phyloP scores from a whole-genome alignment of 2,329 filamentous ascomycete species.

The Tothia fuscella region DNA sequence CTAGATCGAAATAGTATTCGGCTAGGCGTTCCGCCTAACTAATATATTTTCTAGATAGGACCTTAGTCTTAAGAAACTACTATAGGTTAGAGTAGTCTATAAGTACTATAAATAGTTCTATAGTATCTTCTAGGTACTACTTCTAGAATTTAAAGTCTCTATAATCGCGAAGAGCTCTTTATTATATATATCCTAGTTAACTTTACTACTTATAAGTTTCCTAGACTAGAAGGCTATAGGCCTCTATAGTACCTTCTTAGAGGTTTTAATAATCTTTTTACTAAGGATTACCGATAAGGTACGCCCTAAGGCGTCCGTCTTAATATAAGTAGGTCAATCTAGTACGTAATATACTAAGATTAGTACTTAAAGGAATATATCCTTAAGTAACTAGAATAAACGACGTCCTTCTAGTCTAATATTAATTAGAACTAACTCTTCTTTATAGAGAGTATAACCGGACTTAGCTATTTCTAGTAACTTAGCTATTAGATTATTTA shows the following conservation, averaged over 20 bases:
- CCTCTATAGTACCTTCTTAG: slow-evolving; percentile 8
- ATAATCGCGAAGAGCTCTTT: slow-evolving; percentile 25
- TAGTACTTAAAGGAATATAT: slow-evolving; percentile 12
- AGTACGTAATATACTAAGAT: slow-evolving; percentile 15
- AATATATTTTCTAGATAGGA: slow-evolving; percentile 15
- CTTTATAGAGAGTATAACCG: not conserved
- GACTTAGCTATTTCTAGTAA: no score
- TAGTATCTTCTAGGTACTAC: slow-evolving; percentile 17
- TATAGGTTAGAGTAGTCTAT: slow-evolving; percentile 20
- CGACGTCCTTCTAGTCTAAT: not conserved
- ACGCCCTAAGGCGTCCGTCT: slow-evolving; percentile 15
- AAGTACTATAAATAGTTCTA: slow-evolving; percentile 12
- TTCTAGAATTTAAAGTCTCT: slow-evolving; percentile 16
- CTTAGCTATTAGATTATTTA: slow-evolving; percentile 13
- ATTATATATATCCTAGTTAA: slow-evolving; percentile 24
- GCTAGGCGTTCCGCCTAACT: not conserved
- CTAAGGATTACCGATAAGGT: slow-evolving; percentile 7
- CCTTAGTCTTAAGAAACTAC: slow-evolving; percentile 22
- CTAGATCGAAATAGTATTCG: no score
- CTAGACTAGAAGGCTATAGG: slow-evolving; percentile 15
- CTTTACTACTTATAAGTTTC: slow-evolving; percentile 15
- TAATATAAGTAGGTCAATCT: slow-evolving; percentile 11
- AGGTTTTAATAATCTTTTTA: slow-evolving; percentile 10
- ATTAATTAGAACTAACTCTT: not conserved
- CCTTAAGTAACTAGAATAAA: slow-evolving; percentile 12